Evolutionary conservation across 148 eudicot species (phyloP), one percentile per base, ranked within the genome.

Genomic region (Rhododendron molle): DNA sequence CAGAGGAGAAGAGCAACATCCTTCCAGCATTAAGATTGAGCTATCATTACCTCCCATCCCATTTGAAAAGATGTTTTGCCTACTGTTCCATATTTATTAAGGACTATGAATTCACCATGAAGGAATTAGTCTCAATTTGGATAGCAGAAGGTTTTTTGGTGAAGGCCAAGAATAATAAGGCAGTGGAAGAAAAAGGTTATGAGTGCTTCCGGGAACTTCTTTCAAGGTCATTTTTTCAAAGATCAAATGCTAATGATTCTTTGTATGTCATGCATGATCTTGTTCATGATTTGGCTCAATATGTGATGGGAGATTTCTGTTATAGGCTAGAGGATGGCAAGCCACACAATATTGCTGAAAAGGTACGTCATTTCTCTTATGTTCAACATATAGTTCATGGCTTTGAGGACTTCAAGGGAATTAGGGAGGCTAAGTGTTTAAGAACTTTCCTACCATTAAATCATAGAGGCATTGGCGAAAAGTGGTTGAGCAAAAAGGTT

Each of bases 21-120:
- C 82, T 87, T 71, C 89, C 86, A 12, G 86, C 85, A 9, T 34
- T 81, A 40, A 60, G 83, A 60, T 81, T 81, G 50, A 81, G 83
- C 20, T 81, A 81, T 58, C 50, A 81, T 56, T 20, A 81, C 20
- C 69, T 81, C 36, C 71, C 71, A 9, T 81, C 83, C 18, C 83
- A 32, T 8, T 54, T 81, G 18, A 81, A 81, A 30, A 38, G 38
- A 36, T 81, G 83, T 46, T 81, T 81, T 56, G 69, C 71, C 0
- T 81, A 7, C 18, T 81, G 83, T 81, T 81, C 83, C 3, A 34
- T 18, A 14, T 56, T 81, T 54, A n/a, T 28, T 30, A 81, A 81
- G 36, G 32, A 9, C 16, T 52, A 50, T 32, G 10, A 4, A 49
- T 80, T 80, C 32, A 23, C 3, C 16, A 52, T 13, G 38, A 26